Evolutionary conservation across 768 basidiomycete genomes (phyloP).

Genomic region (Phylloporus sp.): DNA sequence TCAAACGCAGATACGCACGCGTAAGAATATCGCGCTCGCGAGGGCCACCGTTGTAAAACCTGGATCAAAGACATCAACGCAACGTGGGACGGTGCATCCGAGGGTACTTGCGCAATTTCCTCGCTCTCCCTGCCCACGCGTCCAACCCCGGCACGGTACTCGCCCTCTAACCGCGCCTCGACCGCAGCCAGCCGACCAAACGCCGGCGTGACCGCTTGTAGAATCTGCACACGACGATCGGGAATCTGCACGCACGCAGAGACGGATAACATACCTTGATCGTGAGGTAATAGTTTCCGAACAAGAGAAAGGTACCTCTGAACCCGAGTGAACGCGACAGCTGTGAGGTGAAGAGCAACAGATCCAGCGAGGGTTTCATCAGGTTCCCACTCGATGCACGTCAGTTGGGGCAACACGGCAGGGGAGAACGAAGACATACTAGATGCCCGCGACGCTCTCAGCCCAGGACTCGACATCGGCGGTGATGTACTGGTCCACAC

Average conservation of each 20-base stretch:
- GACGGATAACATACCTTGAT: constrained; percentile 37
- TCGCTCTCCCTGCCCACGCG: constrained; percentile 86
- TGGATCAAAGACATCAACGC: constrained; percentile 21
- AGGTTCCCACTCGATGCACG: constrained; percentile 69
- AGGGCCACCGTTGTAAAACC: constrained; percentile 88
- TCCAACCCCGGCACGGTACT: constrained; percentile 84
- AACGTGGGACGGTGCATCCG: neutral
- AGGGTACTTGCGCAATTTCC: constrained; percentile 79
- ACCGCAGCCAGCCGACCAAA: constrained; percentile 88
- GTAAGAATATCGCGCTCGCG: constrained; percentile 81
- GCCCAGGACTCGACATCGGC: constrained; percentile 90
- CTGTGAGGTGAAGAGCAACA: constrained; percentile 89
- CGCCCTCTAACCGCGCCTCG: constrained; percentile 86
- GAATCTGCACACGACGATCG: constrained; percentile 37
- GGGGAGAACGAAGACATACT: constrained; percentile 52
- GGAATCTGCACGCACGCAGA: neutral
- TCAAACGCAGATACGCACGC: constrained; percentile 71
- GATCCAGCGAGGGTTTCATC: constrained; percentile 87
- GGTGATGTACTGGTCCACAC: constrained; percentile 89
- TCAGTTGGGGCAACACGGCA: neutral
- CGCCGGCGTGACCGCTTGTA: constrained; percentile 84
- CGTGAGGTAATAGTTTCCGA: constrained; percentile 83
- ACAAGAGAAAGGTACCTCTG: constrained; percentile 77
- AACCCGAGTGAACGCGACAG: constrained; percentile 82
- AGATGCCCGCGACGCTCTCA: constrained; percentile 78